phyloP scores from a whole-genome alignment of 257 asterid species.

The Solanum sitiens region DNA sequence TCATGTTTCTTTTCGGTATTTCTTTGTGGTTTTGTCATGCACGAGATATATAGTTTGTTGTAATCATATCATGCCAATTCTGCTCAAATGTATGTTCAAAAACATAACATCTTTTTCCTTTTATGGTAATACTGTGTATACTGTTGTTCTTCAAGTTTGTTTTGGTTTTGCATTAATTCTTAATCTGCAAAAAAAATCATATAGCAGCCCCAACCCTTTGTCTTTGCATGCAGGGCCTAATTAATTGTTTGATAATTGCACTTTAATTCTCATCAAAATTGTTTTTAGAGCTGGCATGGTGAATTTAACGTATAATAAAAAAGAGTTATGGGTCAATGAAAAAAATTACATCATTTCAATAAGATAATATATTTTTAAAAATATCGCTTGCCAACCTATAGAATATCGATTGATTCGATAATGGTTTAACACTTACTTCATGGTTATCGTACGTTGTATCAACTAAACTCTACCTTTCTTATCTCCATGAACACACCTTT shows the following conservation, averaged over 20 bases:
- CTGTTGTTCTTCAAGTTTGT: too few species aligned
- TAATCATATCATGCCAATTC: not conserved
- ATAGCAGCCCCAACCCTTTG: not conserved
- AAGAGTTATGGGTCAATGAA: too few species aligned
- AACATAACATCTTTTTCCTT: not conserved
- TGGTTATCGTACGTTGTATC: too few species aligned
- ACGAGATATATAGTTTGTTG: not conserved
- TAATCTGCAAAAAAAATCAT: not conserved
- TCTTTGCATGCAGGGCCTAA: not conserved
- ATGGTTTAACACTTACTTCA: too few species aligned
- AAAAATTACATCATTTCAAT: too few species aligned
- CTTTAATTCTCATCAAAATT: not conserved
- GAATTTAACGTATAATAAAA: not conserved
- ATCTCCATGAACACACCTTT: too few species aligned
- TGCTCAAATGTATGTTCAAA: not conserved
- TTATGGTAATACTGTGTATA: not conserved
- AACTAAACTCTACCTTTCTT: too few species aligned
- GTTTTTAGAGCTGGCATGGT: not conserved
- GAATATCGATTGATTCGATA: too few species aligned
- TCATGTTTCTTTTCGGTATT: not conserved
- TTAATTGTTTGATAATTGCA: not conserved
- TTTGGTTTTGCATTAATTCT: not conserved
- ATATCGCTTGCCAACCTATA: too few species aligned
- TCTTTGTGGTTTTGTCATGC: not conserved
- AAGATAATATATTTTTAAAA: too few species aligned